phyloP scores from a whole-genome alignment of 208 protist genomes.

The Phytomonas sp. region DNA sequence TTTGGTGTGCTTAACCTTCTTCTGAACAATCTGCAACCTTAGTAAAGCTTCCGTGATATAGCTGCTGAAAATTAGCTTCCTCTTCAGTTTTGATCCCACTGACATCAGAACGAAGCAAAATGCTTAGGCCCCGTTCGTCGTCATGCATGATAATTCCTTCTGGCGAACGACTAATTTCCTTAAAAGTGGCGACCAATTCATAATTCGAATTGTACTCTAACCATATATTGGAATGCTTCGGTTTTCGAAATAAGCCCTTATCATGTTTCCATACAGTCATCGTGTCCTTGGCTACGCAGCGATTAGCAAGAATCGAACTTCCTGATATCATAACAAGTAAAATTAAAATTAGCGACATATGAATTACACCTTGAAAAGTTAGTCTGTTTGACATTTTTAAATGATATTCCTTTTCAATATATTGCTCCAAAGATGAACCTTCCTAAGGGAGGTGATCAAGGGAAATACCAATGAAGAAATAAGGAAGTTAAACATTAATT shows the following conservation, averaged over 20 bases:
- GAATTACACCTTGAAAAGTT: neutral
- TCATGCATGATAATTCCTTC: constrained; percentile 39
- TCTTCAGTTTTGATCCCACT: constrained; percentile 32
- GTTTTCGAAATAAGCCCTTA: constrained; percentile 37
- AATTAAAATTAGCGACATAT: neutral
- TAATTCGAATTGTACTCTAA: constrained; percentile 39
- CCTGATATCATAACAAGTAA: constrained; percentile 4
- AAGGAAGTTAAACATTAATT: neutral
- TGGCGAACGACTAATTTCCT: constrained; percentile 25
- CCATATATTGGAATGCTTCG: constrained; percentile 23
- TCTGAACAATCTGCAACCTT: constrained; percentile 62
- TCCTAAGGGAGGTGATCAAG: neutral
- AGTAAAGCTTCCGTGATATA: constrained; percentile 60
- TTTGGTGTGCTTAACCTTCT: constrained; percentile 4
- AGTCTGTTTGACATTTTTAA: neutral
- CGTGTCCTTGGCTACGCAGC: constrained; percentile 1
- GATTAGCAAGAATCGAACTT: neutral
- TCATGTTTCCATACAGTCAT: constrained; percentile 46
- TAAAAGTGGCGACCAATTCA: constrained; percentile 23
- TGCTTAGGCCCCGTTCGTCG: constrained; percentile 22
- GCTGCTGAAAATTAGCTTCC: constrained; percentile 51
- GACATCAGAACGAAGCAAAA: constrained; percentile 52
- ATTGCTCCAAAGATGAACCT: neutral
- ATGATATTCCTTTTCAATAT: neutral
- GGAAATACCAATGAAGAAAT: neutral